phyloP scores from a whole-genome alignment of 1,139 yeast species.

The Magnusiomyces paraingens region DNA sequence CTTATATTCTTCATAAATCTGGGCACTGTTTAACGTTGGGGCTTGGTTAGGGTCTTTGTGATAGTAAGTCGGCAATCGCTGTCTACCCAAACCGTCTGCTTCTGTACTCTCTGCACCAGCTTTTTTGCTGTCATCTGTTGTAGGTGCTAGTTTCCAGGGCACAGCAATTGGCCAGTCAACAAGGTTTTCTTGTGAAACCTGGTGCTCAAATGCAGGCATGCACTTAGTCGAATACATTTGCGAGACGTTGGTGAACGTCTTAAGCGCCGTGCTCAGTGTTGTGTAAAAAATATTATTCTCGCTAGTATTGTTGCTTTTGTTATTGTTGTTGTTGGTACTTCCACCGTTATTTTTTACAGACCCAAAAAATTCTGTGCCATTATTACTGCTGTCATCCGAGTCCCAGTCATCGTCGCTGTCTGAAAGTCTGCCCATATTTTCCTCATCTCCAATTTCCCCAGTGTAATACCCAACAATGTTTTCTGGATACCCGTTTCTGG shows the following conservation, averaged over 20 bases:
- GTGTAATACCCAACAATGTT: conserved; percentile 1
- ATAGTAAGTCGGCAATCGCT: too few relatives aligned
- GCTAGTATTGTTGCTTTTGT: too few relatives aligned
- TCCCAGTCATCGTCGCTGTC: not conserved
- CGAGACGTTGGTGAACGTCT: not conserved
- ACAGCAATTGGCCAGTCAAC: not conserved
- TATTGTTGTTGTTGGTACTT: too few relatives aligned
- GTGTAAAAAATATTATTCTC: conserved; percentile 1
- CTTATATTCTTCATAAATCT: too few relatives aligned
- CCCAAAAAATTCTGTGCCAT: not conserved
- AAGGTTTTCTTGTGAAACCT: not conserved
- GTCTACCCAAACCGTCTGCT: too few relatives aligned
- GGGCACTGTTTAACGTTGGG: too few relatives aligned
- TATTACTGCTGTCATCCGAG: not conserved
- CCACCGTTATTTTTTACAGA: too few relatives aligned
- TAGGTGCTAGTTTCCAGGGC: conserved; percentile 1
- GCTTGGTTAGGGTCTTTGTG: too few relatives aligned
- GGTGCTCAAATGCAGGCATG: not conserved
- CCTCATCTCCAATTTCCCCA: not conserved
- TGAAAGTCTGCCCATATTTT: too few relatives aligned
- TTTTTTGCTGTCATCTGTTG: too few relatives aligned
- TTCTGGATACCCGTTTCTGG: not conserved
- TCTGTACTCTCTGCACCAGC: too few relatives aligned
- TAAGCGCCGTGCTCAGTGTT: not conserved
- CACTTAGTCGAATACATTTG: not conserved